phyloP scores from a whole-genome alignment of 2,329 filamentous ascomycete species.

The Stachybotrys chlorohalonatus region DNA sequence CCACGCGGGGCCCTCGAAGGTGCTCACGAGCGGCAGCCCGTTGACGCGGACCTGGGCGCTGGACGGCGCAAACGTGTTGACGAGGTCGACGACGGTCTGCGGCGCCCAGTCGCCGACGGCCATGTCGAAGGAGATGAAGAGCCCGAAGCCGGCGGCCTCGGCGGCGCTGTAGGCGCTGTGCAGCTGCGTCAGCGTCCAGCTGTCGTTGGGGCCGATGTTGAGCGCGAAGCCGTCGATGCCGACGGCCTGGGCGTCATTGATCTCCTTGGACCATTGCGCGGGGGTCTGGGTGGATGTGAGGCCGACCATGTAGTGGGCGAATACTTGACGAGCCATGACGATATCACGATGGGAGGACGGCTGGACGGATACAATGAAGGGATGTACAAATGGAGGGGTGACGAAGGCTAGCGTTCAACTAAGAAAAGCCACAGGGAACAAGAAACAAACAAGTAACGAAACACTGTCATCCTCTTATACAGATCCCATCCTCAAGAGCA shows the following conservation, averaged over 20 bases:
- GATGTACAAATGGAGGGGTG: neutral
- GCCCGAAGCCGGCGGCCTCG: constrained; percentile 15
- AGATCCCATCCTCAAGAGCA: too few species aligned
- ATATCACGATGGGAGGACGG: neutral
- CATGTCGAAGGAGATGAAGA: constrained; percentile 35
- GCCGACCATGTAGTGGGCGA: constrained; percentile 22
- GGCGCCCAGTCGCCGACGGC: constrained; percentile 16
- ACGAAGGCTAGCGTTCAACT: neutral
- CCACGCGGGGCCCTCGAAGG: constrained; percentile 38
- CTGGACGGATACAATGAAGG: neutral
- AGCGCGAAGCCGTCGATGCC: constrained; percentile 33
- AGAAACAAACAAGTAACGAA: too few species aligned
- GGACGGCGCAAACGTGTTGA: constrained; percentile 14
- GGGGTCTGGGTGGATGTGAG: constrained; percentile 18
- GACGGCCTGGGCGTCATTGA: constrained; percentile 21
- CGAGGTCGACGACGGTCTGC: constrained; percentile 12
- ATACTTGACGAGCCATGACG: constrained; percentile 14
- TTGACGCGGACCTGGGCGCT: constrained; percentile 17
- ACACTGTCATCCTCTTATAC: too few species aligned
- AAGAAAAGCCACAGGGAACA: too few species aligned
- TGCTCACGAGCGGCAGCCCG: constrained; percentile 35
- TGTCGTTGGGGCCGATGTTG: constrained; percentile 25
- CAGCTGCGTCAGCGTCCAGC: constrained; percentile 21
- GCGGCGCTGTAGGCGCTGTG: constrained; percentile 17
- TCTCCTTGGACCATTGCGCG: constrained; percentile 22